These are phyloP conservation scores for Amniculicola lignicola DNA, from an alignment of 495 filamentous ascomycete species.

Conservation along the genomic window DNA sequence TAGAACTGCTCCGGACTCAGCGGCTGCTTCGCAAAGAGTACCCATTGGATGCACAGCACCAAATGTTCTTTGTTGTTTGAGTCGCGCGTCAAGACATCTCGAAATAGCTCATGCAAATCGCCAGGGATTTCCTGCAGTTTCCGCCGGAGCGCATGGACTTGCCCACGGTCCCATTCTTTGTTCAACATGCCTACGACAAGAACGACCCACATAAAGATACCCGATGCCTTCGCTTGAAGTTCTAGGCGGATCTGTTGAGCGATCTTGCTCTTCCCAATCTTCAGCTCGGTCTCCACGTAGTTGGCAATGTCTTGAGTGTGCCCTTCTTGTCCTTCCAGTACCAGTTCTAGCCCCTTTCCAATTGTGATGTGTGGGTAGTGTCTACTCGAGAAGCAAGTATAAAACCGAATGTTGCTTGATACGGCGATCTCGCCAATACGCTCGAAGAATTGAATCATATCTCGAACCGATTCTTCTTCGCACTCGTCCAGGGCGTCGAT, in stretches of 20 bases:
- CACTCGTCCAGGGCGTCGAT: slow-evolving; percentile 30
- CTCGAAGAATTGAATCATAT: slow-evolving; percentile 20
- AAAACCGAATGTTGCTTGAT: not conserved
- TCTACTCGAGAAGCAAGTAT: slow-evolving; percentile 30
- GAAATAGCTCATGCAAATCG: slow-evolving; percentile 25
- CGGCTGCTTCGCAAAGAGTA: slow-evolving; percentile 20
- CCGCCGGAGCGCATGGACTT: slow-evolving; percentile 4
- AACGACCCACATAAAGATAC: slow-evolving; percentile 31
- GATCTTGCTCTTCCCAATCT: slow-evolving; percentile 14
- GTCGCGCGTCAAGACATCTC: slow-evolving; percentile 13
- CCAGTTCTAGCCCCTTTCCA: slow-evolving; percentile 35
- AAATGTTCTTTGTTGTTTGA: not conserved
- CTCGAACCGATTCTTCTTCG: slow-evolving; percentile 13
- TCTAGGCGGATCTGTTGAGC: slow-evolving; percentile 8
- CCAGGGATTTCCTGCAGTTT: slow-evolving; percentile 23
- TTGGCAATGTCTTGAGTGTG: slow-evolving; percentile 23
- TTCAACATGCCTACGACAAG: slow-evolving; percentile 28
- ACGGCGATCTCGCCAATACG: slow-evolving; percentile 5
- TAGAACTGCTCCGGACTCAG: slow-evolving; percentile 19
- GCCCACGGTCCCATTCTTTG: slow-evolving; percentile 17
- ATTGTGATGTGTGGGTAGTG: slow-evolving; percentile 50
- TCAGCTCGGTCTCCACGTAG: slow-evolving; percentile 18
- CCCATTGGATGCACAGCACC: slow-evolving; percentile 19
- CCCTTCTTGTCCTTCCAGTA: no score
- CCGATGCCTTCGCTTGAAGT: slow-evolving; percentile 12